Evolutionary conservation across 2,329 filamentous ascomycete species (phyloP).

Genomic region (Cercospora nicotianae): DNA sequence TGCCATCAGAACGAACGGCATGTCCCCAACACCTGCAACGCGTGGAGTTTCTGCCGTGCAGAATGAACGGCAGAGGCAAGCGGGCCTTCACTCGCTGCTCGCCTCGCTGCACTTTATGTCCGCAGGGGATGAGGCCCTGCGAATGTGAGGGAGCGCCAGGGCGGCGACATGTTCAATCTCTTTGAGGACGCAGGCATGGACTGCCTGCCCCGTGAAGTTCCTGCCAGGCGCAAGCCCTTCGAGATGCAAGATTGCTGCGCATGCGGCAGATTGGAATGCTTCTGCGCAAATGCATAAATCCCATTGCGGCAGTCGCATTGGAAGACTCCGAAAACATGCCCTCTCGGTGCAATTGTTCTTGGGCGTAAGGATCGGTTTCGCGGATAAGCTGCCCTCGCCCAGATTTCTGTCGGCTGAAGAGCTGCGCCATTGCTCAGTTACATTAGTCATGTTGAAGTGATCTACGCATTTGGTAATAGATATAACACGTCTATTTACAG

Average conservation of each 20-base stretch:
- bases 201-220: not conserved
- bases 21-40: not conserved
- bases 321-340: not conserved
- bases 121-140: not conserved
- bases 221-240: not conserved
- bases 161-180: not conserved
- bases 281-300: not conserved
- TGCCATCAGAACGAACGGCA: not conserved
- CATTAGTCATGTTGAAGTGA: not conserved
- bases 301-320: not conserved
- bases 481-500: not conserved
- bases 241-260: not conserved
- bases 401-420: not conserved
- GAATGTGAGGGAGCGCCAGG: not conserved
- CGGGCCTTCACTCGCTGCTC: not conserved
- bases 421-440: not conserved
- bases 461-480: not conserved
- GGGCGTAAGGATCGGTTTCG: not conserved
- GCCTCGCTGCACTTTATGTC: not conserved
- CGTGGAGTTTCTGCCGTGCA: not conserved
- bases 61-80: not conserved
- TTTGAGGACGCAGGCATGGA: not conserved
- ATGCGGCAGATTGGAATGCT: not conserved
- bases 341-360: not conserved
- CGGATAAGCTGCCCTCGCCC: not conserved